phyloP scores from a whole-genome alignment of 2,329 filamentous ascomycete genomes.

The Thyridium curvatum region DNA sequence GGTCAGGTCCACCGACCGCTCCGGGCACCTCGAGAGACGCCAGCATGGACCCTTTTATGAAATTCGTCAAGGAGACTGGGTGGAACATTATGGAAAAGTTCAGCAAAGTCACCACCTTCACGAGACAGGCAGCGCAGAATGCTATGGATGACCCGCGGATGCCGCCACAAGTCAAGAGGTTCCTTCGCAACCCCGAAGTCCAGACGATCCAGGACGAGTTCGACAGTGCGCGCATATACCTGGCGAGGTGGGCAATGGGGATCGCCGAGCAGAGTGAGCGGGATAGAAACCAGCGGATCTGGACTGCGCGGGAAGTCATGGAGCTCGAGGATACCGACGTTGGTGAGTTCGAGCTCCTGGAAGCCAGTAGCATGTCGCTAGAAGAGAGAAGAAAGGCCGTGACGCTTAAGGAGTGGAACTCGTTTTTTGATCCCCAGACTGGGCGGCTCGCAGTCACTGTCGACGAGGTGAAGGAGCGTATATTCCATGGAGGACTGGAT shows the following conservation, averaged over 20 bases:
- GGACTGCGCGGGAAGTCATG: conserved; percentile 87
- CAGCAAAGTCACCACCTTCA: conserved; percentile 95
- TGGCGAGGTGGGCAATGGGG: conserved; percentile 97
- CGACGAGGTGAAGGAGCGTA: conserved; percentile 93
- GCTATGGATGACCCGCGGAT: conserved; percentile 86
- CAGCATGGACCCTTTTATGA: conserved; percentile 86
- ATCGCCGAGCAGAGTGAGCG: conserved; percentile 95
- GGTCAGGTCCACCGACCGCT: conserved; percentile 12
- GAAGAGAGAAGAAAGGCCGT: conserved; percentile 73
- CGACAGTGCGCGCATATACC: conserved; percentile 88
- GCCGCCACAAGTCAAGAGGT: conserved; percentile 76
- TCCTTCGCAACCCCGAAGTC: conserved; percentile 88
- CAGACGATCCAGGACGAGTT: conserved; percentile 96
- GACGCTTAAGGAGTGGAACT: conserved; percentile 81
- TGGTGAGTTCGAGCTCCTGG: conserved; percentile 90
- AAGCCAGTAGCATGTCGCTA: conserved; percentile 66
- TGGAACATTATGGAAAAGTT: conserved; percentile 98
- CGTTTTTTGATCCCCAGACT: conserved; percentile 71
- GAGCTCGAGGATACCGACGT: conserved; percentile 93
- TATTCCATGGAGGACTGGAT: conserved; percentile 91
- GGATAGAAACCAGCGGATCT: conserved; percentile 79
- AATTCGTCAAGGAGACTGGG: conserved; percentile 87
- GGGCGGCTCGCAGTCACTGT: conserved; percentile 73
- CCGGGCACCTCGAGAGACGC: conserved; percentile 46
- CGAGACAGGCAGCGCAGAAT: conserved; percentile 83